phyloP scores from a whole-genome alignment of 2,329 filamentous ascomycete species.

The Arachnopeziza araneosa region DNA sequence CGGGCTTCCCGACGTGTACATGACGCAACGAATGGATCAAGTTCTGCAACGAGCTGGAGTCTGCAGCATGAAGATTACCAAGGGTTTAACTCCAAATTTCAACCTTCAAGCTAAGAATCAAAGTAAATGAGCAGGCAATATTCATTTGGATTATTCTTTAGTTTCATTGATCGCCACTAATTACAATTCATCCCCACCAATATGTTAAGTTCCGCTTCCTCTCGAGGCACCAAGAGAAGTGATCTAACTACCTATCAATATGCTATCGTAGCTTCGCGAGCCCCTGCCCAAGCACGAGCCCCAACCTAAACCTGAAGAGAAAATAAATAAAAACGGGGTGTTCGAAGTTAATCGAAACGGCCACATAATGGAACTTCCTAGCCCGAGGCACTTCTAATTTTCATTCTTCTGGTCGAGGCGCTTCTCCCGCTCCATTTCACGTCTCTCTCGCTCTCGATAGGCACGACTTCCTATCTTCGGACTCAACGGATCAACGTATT shows the following conservation, averaged over 20 bases:
- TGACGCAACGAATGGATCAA: neutral
- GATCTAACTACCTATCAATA: neutral
- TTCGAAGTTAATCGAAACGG: neutral
- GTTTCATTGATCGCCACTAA: neutral
- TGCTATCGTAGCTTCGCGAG: too few relatives aligned
- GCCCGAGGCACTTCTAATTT: neutral
- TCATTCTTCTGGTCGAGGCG: neutral
- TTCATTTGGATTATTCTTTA: neutral
- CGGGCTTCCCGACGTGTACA: neutral
- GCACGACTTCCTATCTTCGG: slow-evolving; percentile 20
- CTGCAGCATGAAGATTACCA: too few relatives aligned
- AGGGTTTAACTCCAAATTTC: too few relatives aligned
- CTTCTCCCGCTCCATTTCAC: slow-evolving; percentile 5
- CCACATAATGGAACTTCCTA: neutral
- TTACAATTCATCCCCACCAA: neutral
- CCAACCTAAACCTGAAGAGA: neutral
- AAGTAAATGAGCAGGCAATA: too few relatives aligned
- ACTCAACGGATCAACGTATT: neutral
- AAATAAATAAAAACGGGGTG: neutral
- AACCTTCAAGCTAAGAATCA: too few relatives aligned
- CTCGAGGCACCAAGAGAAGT: neutral
- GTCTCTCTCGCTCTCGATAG: slow-evolving; percentile 20
- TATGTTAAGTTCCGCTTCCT: neutral
- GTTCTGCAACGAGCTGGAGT: neutral
- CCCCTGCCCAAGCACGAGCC: neutral